Evolutionary conservation across 2,329 filamentous ascomycete genomes (phyloP), one percentile per base, ranked within the genome.

Genomic region (Zalaria obscura): DNA sequence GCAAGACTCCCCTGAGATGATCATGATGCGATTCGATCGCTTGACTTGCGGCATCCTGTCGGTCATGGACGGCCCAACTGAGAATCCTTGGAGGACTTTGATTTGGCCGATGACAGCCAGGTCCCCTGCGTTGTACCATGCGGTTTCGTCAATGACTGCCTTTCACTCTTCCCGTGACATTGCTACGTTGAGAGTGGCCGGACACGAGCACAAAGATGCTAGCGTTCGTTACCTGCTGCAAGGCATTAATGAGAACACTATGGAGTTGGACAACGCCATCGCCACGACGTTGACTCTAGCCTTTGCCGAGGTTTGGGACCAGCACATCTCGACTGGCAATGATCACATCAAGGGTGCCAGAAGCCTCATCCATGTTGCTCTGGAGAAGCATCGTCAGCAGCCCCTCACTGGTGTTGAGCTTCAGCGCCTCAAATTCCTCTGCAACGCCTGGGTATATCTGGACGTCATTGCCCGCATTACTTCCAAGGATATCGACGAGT

Each of bases 371-470:
- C 70, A 73, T 40, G 71, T 74, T 50, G 73, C 76, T 4, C 57
- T 82, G 25, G 58, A 62, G 42, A 59, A 67, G 50, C 66, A 72
- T 53, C 58, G 61, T 47, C 55, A 55, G 28, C 50, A 52, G 6
- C 60, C 65, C 34, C 51, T 62, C 39, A 51, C 53, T 4, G 69
- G 67, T 3, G 56, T 66, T 25, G 70, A 75, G 36, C 55, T 73
- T 8, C 61, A 66, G 33, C 64, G 76, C 5, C 61, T 83, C 25
- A 74, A 73, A 42, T 83, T 83, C 50, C 63, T 84, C 11, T 80
- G 76, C 59, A 83, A 82, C 52, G 76, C 75, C 3, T 83, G 77
- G 75, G 69, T 83, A 5, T 84, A 83, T 51, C 79, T 83, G 71
- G 78, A 83, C 54, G 80, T 83, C 27, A 78, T 83, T 47, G 75